phyloP scores from a whole-genome alignment of 2,329 filamentous ascomycete species.

The Hansfordia pulvinata region DNA sequence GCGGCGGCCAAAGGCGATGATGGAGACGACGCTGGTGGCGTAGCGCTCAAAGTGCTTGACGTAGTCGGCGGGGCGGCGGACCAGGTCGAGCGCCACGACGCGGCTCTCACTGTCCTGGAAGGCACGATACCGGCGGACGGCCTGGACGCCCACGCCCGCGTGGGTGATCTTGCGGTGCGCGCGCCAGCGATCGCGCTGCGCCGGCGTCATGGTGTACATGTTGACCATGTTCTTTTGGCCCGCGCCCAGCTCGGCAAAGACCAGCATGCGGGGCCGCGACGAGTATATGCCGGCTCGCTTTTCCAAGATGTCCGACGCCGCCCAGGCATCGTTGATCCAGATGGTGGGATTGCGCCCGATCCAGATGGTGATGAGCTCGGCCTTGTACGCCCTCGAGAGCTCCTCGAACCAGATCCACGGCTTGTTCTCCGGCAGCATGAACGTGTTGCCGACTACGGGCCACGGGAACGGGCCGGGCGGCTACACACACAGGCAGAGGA shows the following conservation, averaged over 20 bases:
- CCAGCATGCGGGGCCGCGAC: constrained; percentile 32
- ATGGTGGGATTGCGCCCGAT: constrained; percentile 33
- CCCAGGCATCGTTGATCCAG: constrained; percentile 33
- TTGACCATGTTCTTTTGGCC: constrained; percentile 28
- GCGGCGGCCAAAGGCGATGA: constrained; percentile 42
- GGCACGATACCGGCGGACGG: constrained; percentile 34
- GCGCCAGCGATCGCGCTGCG: constrained; percentile 27
- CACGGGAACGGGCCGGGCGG: constrained; percentile 39
- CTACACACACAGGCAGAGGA: too few relatives aligned
- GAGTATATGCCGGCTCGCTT: constrained; percentile 37
- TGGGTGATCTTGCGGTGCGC: constrained; percentile 36
- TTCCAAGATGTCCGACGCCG: constrained; percentile 39
- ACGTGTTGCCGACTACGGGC: constrained; percentile 42
- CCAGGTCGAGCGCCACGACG: constrained; percentile 35
- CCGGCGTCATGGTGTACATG: constrained; percentile 24
- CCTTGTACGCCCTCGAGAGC: constrained; percentile 31
- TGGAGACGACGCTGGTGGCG: constrained; percentile 37
- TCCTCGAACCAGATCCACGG: constrained; percentile 45
- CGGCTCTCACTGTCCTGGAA: constrained; percentile 46
- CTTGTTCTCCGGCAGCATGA: constrained; percentile 36
- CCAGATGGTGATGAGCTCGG: constrained; percentile 41
- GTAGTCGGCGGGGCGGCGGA: constrained; percentile 28
- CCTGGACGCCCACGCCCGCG: constrained; percentile 37
- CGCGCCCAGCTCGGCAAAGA: constrained; percentile 29
- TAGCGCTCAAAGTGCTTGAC: constrained; percentile 39